Conservation (phyloP, 768 basidiomycete genomes). For the Lactarius hengduanensis region DNA sequence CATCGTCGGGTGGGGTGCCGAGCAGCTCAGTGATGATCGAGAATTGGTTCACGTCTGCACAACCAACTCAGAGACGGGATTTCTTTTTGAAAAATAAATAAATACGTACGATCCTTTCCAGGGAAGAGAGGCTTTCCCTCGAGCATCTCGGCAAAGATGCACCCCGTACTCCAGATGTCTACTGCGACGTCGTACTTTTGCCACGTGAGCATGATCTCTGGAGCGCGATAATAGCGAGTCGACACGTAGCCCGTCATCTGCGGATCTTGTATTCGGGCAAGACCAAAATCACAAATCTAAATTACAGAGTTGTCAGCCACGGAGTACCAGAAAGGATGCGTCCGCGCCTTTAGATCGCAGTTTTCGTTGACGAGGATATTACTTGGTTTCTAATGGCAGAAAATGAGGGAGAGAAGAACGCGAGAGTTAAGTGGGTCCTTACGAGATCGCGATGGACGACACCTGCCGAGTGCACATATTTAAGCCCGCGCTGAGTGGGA, state of each 20-base stretch:
- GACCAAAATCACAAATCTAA: slow-evolving; percentile 97
- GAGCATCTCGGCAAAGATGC: slow-evolving; percentile 99
- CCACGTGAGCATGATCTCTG: slow-evolving; percentile 99
- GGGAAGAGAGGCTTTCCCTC: slow-evolving; percentile 99
- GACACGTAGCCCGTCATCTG: slow-evolving; percentile 99
- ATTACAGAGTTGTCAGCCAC: slow-evolving; percentile 11
- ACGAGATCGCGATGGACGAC: slow-evolving; percentile 97
- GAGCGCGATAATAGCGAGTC: slow-evolving; percentile 97
- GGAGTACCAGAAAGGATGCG: slow-evolving; percentile 17
- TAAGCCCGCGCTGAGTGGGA: slow-evolving; percentile 79
- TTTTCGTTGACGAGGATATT: slow-evolving; percentile 99
- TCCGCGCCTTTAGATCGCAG: slow-evolving; percentile 88
- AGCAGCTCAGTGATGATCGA: slow-evolving; percentile 98
- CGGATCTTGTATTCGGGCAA: slow-evolving; percentile 97
- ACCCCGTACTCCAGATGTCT: slow-evolving; percentile 99
- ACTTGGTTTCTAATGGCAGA: slow-evolving; percentile 77
- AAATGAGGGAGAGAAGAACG: slow-evolving; percentile 13
- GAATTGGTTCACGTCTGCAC: slow-evolving; percentile 97
- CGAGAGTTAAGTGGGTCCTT: slow-evolving; percentile 33
- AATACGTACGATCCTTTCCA: slow-evolving; percentile 95
- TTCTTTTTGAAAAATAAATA: slow-evolving; percentile 9
- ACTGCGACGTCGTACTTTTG: slow-evolving; percentile 99
- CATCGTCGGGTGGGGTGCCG: slow-evolving; percentile 99
- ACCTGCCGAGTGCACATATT: slow-evolving; percentile 99
- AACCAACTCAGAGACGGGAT: slow-evolving; percentile 8